Evolutionary conservation across 176 grass and related monocot genomes (phyloP), one percentile per base, ranked within the genome.

Genomic region (Secale cereale): DNA sequence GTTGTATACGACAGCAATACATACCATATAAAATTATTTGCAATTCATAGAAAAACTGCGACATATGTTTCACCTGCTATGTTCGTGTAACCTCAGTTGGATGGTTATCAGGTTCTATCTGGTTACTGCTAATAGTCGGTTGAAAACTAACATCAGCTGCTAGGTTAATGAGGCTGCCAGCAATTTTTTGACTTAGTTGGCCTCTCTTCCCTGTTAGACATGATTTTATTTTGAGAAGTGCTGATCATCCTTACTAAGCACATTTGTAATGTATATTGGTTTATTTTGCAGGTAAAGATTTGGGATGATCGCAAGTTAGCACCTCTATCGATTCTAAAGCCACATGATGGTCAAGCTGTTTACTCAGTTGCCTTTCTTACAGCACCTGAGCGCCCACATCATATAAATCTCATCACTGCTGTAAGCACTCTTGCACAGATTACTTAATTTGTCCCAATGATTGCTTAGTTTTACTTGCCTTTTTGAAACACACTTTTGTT

Each of bases 361-460:
- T 92, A 94, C 67, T 96, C 89, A 10, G 97, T 99, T 83, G 91
- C 91, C 72, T 99, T 99, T 86, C 84, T 99, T 75, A 96, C 86
- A 30, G 87, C 97, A 69, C 91, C 94, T 83, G 87, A 99, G 32
- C 89, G 36, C 16, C 97, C 97, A 64, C 85, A 88, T 89, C 97
- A 99, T 82, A 96, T 99, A 74, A 97, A 99, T 91, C 97, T 99
- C 59, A 90, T 96, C 67, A 99, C 97, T 35, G 89, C 97, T 17
- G 97, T 99, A 94, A 69, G 87, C 64, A 45, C 75, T 83, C 62
- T 86, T 85, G 45, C 79, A 35, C 71, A 66, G 15, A 87, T 85
- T 20, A 80, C 9, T 66, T 77, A 46, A 22, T 45, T 30, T 69
- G 33, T 59, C 71, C 12, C 19, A 81, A 14, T 66, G 3, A n/a